A percentile compares a stretch with the other conserved stretches of the same genome.
These are phyloP conservation scores for Venturia nashicola DNA, from an alignment of 2,329 filamentous ascomycete species.

Conservation along the genomic window DNA sequence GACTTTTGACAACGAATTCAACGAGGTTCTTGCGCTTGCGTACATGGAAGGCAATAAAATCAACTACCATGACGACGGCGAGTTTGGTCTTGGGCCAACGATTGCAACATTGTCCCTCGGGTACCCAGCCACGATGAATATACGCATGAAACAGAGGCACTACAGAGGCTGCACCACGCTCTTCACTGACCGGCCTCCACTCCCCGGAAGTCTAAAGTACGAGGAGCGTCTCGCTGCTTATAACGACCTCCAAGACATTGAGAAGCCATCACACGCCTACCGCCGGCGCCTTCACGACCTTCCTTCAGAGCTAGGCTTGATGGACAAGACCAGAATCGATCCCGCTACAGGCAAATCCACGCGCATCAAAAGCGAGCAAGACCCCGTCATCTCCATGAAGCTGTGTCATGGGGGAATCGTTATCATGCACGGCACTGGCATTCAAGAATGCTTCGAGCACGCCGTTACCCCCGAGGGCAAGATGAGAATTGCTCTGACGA, in stretches of 20 bases:
- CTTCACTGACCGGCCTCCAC: conserved; percentile 11
- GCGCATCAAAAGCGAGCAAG: neutral
- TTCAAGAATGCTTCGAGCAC: conserved; percentile 52
- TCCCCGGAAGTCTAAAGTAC: conserved; percentile 22
- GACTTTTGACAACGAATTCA: conserved; percentile 33
- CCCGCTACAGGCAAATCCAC: neutral
- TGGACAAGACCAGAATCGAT: neutral
- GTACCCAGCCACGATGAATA: conserved; percentile 43
- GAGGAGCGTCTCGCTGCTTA: conserved; percentile 22
- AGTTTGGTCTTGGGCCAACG: conserved; percentile 47
- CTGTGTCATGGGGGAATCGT: conserved; percentile 53
- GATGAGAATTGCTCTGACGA: conserved; percentile 45
- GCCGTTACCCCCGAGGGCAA: conserved; percentile 38
- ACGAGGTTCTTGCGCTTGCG: conserved; percentile 50
- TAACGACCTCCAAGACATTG: conserved; percentile 17
- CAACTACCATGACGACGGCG: conserved; percentile 55
- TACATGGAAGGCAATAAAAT: conserved; percentile 52
- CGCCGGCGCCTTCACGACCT: conserved; percentile 20
- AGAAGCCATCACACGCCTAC: conserved; percentile 18
- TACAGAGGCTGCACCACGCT: conserved; percentile 13
- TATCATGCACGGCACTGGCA: conserved; percentile 47
- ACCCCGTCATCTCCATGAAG: conserved; percentile 29
- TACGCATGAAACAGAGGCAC: conserved; percentile 44
- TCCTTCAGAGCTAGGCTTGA: neutral
- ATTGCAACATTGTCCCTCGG: conserved; percentile 52